phyloP scores from a whole-genome alignment of 208 protist species.

The Trypanosoma lewisi region DNA sequence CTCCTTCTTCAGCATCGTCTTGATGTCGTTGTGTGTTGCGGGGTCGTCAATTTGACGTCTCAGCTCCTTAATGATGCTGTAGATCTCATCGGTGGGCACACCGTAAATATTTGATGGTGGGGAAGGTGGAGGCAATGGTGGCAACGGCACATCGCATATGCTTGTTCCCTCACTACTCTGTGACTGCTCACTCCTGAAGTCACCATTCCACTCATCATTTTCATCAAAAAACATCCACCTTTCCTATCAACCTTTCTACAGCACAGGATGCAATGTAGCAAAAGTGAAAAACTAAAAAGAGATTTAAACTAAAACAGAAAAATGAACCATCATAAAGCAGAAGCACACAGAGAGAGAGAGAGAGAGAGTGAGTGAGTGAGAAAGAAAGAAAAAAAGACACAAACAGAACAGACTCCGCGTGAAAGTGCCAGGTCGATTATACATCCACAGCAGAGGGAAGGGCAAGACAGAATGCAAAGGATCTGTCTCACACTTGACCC shows the following conservation, averaged over 20 bases:
- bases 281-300: background rate
- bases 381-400: too few relatives aligned
- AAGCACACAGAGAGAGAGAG: too few relatives aligned
- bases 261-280: background rate
- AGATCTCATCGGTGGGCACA: constrained; percentile 53
- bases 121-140: constrained; percentile 53
- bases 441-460: background rate
- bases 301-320: background rate
- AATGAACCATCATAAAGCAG: too few relatives aligned
- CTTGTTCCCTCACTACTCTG: constrained; percentile 39
- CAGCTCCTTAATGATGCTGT: constrained; percentile 70
- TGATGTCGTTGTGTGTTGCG: constrained; percentile 43
- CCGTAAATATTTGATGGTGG: constrained; percentile 48
- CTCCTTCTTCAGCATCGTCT: constrained; percentile 59
- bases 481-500: background rate
- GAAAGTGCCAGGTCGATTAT: too few relatives aligned
- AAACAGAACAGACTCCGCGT: too few relatives aligned
- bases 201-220: constrained; percentile 24
- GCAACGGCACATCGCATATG: constrained; percentile 31
- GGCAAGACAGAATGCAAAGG: too few relatives aligned
- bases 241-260: background rate
- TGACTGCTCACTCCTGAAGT: constrained; percentile 29
- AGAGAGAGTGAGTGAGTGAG: too few relatives aligned
- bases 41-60: constrained; percentile 59
- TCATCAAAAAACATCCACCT: constrained; percentile 19